These are phyloP conservation scores for Cyberlindnera americana DNA, from an alignment of 805 yeast genomes.

Conservation along the genomic window DNA sequence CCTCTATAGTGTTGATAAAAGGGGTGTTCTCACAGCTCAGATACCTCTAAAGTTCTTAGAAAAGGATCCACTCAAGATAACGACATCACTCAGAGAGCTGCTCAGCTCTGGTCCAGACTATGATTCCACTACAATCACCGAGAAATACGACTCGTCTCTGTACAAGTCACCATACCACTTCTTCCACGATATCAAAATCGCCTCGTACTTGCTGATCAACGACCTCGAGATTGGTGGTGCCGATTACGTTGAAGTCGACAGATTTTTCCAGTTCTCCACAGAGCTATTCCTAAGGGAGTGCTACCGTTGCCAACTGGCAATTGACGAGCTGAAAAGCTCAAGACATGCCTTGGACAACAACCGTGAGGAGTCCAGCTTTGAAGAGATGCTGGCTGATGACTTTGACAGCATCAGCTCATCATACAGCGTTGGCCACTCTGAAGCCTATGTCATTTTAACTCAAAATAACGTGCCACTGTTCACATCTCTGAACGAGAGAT, in stretches of 20 bases:
- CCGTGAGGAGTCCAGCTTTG: conserved; percentile 25
- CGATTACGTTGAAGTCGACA: conserved; percentile 52
- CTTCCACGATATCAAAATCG: conserved; percentile 64
- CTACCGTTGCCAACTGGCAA: conserved; percentile 33
- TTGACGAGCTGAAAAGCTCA: conserved; percentile 8
- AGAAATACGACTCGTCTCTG: conserved; percentile 35
- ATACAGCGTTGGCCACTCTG: conserved; percentile 53
- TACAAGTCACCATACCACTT: conserved; percentile 49
- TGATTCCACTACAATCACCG: conserved; percentile 38
- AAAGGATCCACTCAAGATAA: conserved; percentile 17
- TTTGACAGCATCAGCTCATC: conserved; percentile 55
- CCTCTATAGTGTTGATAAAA: conserved; percentile 17
- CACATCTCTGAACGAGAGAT: conserved; percentile 65
- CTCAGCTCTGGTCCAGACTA: conserved; percentile 6
- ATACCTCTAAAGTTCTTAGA: conserved; percentile 21
- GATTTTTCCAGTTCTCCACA: conserved; percentile 56
- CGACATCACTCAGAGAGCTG: conserved; percentile 11
- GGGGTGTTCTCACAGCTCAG: conserved; percentile 14
- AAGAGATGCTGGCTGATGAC: conserved; percentile 47
- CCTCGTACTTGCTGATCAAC: conserved; percentile 46
- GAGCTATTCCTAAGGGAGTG: conserved; percentile 65
- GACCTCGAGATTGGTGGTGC: conserved; percentile 46
- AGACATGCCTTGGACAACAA: conserved; percentile 13
- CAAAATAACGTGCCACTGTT: conserved; percentile 73
- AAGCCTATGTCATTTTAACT: conserved; percentile 58